Percentiles rank a stretch among this genome's conserved stretches.
Conservation (phyloP, 2,329 filamentous ascomycete genomes). For the Claviceps pusilla region DNA sequence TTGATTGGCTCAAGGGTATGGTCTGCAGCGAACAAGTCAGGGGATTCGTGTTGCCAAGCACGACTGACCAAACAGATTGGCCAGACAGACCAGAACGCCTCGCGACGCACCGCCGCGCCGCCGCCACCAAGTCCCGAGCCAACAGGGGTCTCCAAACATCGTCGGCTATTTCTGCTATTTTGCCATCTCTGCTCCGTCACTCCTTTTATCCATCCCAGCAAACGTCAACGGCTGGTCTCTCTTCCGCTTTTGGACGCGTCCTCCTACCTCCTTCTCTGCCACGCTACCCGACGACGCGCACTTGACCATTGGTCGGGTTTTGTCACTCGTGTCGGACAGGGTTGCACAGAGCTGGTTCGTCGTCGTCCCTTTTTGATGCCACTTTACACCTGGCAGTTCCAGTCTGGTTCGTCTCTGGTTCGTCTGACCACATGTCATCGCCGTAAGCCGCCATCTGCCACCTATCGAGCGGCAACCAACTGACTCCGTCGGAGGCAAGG, state of each 20-base stretch:
- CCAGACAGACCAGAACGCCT: no score
- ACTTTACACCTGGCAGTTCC: not conserved
- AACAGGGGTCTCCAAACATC: not conserved
- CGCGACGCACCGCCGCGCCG: no score
- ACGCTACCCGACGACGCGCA: not conserved
- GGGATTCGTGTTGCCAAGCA: no score
- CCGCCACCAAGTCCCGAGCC: not conserved
- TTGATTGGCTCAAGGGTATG: no score
- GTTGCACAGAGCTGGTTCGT: not conserved
- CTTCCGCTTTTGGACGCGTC: not conserved
- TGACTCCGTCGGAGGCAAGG: not conserved
- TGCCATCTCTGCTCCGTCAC: not conserved
- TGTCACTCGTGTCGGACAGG: not conserved
- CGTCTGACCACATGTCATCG: conserved; percentile 5
- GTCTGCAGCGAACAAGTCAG: no score
- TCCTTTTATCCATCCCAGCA: not conserved
- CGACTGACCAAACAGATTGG: no score
- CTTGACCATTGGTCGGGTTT: not conserved
- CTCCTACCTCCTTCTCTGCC: not conserved
- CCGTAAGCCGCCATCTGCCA: conserved; percentile 3
- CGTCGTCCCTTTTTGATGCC: not conserved
- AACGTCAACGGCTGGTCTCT: not conserved
- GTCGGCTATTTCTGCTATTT: not conserved
- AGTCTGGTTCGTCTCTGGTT: not conserved
- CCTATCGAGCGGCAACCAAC: conserved; percentile 1